Evolutionary conservation across 2,329 filamentous ascomycete genomes (phyloP).

Genomic region (Phaeosphaeria sp.): DNA sequence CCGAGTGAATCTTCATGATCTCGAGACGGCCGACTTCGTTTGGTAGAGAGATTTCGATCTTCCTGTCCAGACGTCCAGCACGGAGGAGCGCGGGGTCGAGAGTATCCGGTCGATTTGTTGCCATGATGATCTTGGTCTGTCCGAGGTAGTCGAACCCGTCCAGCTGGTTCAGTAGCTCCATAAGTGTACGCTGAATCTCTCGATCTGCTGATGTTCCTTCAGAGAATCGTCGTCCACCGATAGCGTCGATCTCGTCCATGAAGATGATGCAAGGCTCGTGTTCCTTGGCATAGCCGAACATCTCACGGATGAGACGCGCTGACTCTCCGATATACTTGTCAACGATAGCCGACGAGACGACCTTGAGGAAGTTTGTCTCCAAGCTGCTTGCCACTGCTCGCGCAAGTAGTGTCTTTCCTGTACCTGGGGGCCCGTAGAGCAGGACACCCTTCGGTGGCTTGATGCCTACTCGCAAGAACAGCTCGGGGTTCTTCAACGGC

Average conservation of each 20-base stretch:
- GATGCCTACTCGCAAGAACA: slow-evolving; percentile 96
- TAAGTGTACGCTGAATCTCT: slow-evolving; percentile 96
- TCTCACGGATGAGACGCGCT: slow-evolving; percentile 93
- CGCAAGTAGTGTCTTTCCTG: slow-evolving; percentile 93
- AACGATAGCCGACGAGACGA: slow-evolving; percentile 97
- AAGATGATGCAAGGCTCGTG: slow-evolving; percentile 99
- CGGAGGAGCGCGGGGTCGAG: slow-evolving; percentile 91
- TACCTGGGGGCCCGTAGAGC: slow-evolving; percentile 94
- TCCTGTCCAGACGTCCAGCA: slow-evolving; percentile 91
- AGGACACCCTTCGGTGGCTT: slow-evolving; percentile 98
- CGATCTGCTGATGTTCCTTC: slow-evolving; percentile 97
- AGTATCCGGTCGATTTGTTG: slow-evolving; percentile 95
- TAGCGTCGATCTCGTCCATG: slow-evolving; percentile 99
- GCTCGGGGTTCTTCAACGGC: slow-evolving; percentile 96
- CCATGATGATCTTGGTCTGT: slow-evolving; percentile 99
- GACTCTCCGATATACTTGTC: slow-evolving; percentile 99
- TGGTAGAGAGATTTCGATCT: slow-evolving; percentile 96
- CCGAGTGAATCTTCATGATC: slow-evolving; percentile 96
- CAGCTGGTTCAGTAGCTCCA: slow-evolving; percentile 98
- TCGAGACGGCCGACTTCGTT: slow-evolving; percentile 96
- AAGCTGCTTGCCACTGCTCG: slow-evolving; percentile 94
- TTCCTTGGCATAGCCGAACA: slow-evolving; percentile 99
- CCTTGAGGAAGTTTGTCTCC: slow-evolving; percentile 98
- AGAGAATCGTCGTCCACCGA: slow-evolving; percentile 93
- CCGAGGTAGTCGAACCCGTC: slow-evolving; percentile 99